Percentiles rank a stretch among this genome's conserved stretches.
Evolutionary conservation across 441 rosid genomes (phyloP).

Genomic region (Hypseocharis bilobata): DNA sequence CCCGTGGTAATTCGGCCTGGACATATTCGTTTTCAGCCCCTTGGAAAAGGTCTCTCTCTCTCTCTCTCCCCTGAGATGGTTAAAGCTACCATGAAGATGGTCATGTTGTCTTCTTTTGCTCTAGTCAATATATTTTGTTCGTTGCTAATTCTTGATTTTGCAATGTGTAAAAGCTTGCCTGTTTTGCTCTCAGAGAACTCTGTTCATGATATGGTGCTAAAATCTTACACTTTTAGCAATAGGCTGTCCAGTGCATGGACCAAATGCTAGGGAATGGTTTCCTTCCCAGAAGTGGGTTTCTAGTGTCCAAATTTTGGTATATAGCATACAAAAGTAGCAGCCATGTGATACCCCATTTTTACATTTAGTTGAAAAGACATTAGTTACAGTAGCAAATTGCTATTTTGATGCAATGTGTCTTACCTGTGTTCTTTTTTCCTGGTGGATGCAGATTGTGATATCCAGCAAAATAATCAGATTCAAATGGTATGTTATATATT

Average conservation of each 20-base stretch:
- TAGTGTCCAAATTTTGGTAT: neutral
- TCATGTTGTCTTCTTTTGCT: neutral
- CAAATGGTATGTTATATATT: slow-evolving; percentile 38
- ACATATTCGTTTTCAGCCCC: slow-evolving; percentile 74
- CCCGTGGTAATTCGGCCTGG: slow-evolving; percentile 80
- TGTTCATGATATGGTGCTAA: neutral
- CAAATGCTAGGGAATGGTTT: neutral
- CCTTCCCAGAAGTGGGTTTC: neutral
- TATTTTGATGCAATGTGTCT: slow-evolving; percentile 15
- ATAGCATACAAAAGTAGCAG: neutral
- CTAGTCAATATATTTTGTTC: too few species aligned
- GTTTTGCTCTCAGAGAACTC: too few species aligned
- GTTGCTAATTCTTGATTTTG: too few species aligned
- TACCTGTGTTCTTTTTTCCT: slow-evolving; percentile 24
- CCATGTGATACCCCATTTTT: too few species aligned
- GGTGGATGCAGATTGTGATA: slow-evolving; percentile 37
- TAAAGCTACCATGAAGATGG: neutral
- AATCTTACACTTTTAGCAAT: neutral
- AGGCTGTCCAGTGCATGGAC: neutral
- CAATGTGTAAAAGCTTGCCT: too few species aligned
- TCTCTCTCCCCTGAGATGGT: slow-evolving; percentile 7
- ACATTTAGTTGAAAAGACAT: neutral
- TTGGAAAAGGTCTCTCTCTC: slow-evolving; percentile 40
- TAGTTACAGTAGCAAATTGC: neutral
- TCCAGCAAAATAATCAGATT: slow-evolving; percentile 34